phyloP scores from a whole-genome alignment of 768 basidiomycete species.

The Boletus edulis region DNA sequence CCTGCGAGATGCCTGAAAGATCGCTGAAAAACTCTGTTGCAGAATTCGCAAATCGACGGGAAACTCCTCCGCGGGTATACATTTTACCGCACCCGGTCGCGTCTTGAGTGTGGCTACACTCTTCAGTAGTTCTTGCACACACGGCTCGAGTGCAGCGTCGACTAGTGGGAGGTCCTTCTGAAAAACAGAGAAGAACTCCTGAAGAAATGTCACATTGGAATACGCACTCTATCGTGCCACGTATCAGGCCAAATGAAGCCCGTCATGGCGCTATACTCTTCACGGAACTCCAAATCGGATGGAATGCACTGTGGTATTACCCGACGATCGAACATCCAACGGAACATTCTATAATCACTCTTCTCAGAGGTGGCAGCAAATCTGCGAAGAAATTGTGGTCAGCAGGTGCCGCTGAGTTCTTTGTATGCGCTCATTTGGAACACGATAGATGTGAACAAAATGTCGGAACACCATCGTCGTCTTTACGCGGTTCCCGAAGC shows the following conservation, averaged over 20 bases:
- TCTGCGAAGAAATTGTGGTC: not conserved
- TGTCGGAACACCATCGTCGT: not conserved
- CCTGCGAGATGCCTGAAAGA: slow-evolving; percentile 9
- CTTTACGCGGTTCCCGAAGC: not conserved
- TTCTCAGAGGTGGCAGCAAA: slow-evolving; percentile 4
- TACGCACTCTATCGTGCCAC: slow-evolving; percentile 3
- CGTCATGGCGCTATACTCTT: slow-evolving; percentile 4
- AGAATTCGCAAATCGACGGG: slow-evolving; percentile 5
- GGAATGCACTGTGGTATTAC: slow-evolving; percentile 2
- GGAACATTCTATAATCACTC: not conserved
- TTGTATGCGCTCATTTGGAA: no score
- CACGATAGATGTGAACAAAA: not conserved
- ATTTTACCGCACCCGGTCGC: not conserved
- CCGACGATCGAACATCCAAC: slow-evolving; percentile 11
- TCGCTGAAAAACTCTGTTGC: slow-evolving; percentile 7
- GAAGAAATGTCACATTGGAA: no score
- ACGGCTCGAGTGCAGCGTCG: slow-evolving; percentile 9
- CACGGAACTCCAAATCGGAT: not conserved
- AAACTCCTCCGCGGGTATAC: not conserved
- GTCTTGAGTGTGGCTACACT: not conserved
- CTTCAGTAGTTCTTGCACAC: not conserved
- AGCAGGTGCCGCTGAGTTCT: not conserved
- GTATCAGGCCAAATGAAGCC: slow-evolving; percentile 9
- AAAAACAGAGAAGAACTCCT: no score
- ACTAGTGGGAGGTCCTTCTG: slow-evolving; percentile 7